A percentile compares a stretch with the other conserved stretches of the same genome.
Evolutionary conservation across 768 basidiomycete species (phyloP).

Genomic region (Mycena galericulata): DNA sequence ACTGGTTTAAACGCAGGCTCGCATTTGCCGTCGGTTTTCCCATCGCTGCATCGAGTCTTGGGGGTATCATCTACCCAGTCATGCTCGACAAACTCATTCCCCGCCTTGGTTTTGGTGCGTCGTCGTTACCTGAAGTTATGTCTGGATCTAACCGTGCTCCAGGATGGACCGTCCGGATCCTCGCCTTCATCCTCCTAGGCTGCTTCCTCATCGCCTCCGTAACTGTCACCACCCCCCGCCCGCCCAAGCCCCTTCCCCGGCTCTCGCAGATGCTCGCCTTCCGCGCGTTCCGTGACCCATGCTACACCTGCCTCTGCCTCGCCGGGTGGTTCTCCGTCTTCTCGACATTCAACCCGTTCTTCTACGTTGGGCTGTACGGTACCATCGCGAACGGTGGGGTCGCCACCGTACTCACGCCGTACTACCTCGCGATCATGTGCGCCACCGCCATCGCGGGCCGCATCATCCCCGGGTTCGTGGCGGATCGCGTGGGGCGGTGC

Average conservation of each 20-base stretch:
- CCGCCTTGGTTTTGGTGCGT: conserved; percentile 38
- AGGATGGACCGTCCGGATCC: conserved; percentile 46
- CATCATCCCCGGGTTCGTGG: conserved; percentile 38
- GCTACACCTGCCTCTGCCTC: conserved; percentile 35
- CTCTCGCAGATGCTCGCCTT: conserved; percentile 38
- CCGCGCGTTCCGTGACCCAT: conserved; percentile 38
- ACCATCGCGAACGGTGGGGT: conserved; percentile 30
- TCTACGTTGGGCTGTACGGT: conserved; percentile 41
- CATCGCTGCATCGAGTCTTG: conserved; percentile 45
- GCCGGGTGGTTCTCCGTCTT: conserved; percentile 40
- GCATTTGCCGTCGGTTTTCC: conserved; percentile 50
- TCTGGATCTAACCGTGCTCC: not conserved
- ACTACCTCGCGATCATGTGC: conserved; percentile 42
- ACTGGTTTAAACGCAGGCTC: conserved; percentile 48
- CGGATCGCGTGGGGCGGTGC: conserved; percentile 40
- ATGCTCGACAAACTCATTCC: conserved; percentile 37
- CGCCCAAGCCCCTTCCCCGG: conserved; percentile 38
- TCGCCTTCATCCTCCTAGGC: conserved; percentile 39
- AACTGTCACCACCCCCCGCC: conserved; percentile 40
- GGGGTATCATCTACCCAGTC: conserved; percentile 48
- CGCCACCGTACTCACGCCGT: conserved; percentile 32
- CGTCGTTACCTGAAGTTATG: no score
- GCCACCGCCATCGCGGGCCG: conserved; percentile 42
- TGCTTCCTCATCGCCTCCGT: conserved; percentile 37
- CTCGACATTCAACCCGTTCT: conserved; percentile 41